Base-by-base conservation (phyloP, 495 filamentous ascomycete genomes). In the Lasiosphaeria hispida region DNA sequence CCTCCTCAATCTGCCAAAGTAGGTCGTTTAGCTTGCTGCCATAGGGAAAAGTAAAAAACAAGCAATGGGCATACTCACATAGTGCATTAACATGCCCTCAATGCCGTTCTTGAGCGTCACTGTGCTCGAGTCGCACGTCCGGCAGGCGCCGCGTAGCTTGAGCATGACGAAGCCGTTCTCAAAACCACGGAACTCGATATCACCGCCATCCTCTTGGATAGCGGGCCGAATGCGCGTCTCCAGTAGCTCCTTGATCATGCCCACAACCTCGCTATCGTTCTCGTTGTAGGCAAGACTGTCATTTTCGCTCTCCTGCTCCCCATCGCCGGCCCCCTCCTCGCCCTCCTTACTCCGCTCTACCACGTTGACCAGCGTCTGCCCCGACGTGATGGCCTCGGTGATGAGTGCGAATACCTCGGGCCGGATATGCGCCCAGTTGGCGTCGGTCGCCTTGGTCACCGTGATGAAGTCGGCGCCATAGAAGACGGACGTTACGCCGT, bases 201-300 rank as follows among this genome's bases (percentile, higher is more conserved):
- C 94, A 10, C 94, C 94, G 15, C 94, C 94, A 60, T 98, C 94
- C 68, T 98, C 93, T 72, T 96, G 93, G 55, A 98, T 98, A 4
- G 94, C 87, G 2, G 94, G 94, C 40, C 94, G 79, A 64, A 98
- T 96, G 49, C 94, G 77, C 17, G 95, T 98, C 74, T 98, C 95
- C 51, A 98, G 75, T n/a, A 98, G 75, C 75, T 98, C 94, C 74
- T 97, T 96, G 72, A 98, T 96, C 94, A 97, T 97, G 54, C 89
- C 85, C 30, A 97, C 85, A 9, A 96, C 91, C 72, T 98, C 94
- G 59, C 85, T 87, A 65, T 98, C 94, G 47, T 91, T 85, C 64
- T 93, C 90, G 61, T 91, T 83, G 67, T 88, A 96, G 41, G 76
- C 77, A 33, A 96, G 77, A 43, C 84, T 90, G 64, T 95, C 89